Evolutionary conservation across 345 rosid species (phyloP).

Genomic region (Fremontodendron californicum): DNA sequence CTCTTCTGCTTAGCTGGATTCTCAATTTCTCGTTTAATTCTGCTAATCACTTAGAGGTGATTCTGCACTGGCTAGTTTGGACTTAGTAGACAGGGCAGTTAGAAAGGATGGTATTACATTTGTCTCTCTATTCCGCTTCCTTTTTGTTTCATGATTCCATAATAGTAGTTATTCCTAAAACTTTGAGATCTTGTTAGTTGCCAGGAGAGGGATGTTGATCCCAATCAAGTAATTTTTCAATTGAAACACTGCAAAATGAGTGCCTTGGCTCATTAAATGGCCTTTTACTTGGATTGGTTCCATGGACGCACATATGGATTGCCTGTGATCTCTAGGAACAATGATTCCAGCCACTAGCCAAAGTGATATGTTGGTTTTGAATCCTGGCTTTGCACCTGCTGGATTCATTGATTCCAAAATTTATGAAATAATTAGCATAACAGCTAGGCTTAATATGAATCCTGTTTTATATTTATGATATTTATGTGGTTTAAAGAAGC

Average conservation of each 20-base stretch:
- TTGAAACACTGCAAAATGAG: not conserved
- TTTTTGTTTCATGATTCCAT: not conserved
- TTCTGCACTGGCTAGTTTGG: not conserved
- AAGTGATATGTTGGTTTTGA: not conserved
- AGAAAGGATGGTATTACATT: not conserved
- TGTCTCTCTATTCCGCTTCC: not conserved
- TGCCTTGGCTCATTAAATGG: not conserved
- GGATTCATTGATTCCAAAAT: not conserved
- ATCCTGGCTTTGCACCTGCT: not conserved
- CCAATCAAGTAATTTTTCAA: not conserved
- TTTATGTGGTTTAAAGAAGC: not conserved
- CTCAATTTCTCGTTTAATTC: not conserved
- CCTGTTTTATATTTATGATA: not conserved
- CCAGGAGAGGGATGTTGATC: not conserved
- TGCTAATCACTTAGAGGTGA: not conserved
- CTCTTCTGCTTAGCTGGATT: not conserved
- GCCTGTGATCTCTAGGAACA: not conserved
- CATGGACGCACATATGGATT: not conserved
- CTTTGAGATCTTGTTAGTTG: not conserved
- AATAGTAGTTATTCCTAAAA: not conserved
- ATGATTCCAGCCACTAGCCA: not conserved
- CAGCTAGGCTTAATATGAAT: not conserved
- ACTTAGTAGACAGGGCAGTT: not conserved
- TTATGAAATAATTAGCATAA: not conserved
- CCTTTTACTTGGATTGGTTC: not conserved